These are phyloP conservation scores for Linum usitatissimum DNA, from an alignment of 345 rosid species.

Conservation along the genomic window DNA sequence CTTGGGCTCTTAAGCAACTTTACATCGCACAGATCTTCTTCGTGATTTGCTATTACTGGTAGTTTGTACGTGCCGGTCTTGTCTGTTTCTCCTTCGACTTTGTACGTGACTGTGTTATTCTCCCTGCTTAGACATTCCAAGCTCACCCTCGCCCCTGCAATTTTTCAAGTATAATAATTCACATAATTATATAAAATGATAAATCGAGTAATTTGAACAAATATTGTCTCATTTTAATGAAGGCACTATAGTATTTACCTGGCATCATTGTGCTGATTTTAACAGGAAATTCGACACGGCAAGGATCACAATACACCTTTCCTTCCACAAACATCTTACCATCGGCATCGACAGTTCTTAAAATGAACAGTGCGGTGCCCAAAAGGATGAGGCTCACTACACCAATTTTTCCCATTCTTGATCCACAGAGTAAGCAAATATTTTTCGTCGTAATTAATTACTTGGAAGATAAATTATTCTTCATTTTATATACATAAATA, in stretches of 20 bases:
- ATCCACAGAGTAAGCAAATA: too few relatives aligned
- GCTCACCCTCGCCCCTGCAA: neutral
- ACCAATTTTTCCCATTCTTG: constrained; percentile 14
- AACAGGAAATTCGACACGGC: constrained; percentile 20
- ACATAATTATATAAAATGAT: too few relatives aligned
- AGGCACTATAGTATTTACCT: neutral
- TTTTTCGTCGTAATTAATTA: too few relatives aligned
- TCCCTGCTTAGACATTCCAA: neutral
- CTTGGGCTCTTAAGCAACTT: constrained; percentile 5
- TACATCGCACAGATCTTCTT: constrained; percentile 12
- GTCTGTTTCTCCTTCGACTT: neutral
- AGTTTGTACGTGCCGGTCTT: constrained; percentile 8
- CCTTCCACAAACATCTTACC: constrained; percentile 11
- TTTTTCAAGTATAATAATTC: too few relatives aligned
- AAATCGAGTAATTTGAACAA: too few relatives aligned
- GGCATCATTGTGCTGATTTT: constrained; percentile 5
- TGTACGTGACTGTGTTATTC: neutral
- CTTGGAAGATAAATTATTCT: too few relatives aligned
- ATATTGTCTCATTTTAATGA: too few relatives aligned
- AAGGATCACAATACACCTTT: constrained; percentile 17
- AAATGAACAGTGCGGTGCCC: constrained; percentile 9
- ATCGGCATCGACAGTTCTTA: neutral
- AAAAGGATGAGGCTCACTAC: constrained; percentile 1
- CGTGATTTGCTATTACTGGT: constrained; percentile 11
- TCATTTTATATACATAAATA: too few relatives aligned